These are phyloP conservation scores for Cordia subcordata DNA, from an alignment of 257 asterid species.

Conservation along the genomic window DNA sequence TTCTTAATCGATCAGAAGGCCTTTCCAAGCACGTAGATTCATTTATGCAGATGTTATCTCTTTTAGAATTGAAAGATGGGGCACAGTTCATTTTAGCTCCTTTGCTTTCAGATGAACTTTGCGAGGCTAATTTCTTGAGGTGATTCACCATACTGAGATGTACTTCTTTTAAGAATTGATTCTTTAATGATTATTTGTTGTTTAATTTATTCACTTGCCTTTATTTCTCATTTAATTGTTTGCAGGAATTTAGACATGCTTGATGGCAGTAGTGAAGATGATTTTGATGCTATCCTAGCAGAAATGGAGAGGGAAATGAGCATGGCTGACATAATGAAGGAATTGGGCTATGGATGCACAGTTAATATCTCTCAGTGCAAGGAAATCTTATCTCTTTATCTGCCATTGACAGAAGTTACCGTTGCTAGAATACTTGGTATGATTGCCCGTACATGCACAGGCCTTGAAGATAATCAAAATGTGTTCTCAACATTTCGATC, in stretches of 20 bases:
- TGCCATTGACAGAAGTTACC: conserved; percentile 69
- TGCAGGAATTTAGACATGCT: conserved; percentile 56
- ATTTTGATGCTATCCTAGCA: conserved; percentile 82
- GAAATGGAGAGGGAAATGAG: conserved; percentile 95
- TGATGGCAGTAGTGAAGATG: conserved; percentile 59
- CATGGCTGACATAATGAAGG: conserved; percentile 87
- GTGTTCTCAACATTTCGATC: conserved; percentile 61
- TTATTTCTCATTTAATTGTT: conserved; percentile 18
- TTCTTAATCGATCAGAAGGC: conserved; percentile 79
- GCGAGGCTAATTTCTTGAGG: conserved; percentile 67
- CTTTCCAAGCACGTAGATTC: conserved; percentile 79
- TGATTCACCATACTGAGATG: conserved; percentile 15
- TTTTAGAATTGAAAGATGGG: conserved; percentile 61
- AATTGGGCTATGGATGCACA: conserved; percentile 94
- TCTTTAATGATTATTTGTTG: background rate
- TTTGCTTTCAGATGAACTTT: conserved; percentile 60
- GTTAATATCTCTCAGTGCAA: conserved; percentile 68
- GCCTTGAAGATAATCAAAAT: conserved; percentile 70
- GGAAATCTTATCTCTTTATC: conserved; percentile 68
- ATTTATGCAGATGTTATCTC: conserved; percentile 83
- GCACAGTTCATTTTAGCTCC: conserved; percentile 65
- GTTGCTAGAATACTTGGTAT: conserved; percentile 82
- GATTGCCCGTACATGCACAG: conserved; percentile 56
- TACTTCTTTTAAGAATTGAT: background rate
- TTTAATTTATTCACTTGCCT: background rate